Conservation (phyloP, 2,329 filamentous ascomycete genomes). For the Pseudogymnoascus destructans region DNA sequence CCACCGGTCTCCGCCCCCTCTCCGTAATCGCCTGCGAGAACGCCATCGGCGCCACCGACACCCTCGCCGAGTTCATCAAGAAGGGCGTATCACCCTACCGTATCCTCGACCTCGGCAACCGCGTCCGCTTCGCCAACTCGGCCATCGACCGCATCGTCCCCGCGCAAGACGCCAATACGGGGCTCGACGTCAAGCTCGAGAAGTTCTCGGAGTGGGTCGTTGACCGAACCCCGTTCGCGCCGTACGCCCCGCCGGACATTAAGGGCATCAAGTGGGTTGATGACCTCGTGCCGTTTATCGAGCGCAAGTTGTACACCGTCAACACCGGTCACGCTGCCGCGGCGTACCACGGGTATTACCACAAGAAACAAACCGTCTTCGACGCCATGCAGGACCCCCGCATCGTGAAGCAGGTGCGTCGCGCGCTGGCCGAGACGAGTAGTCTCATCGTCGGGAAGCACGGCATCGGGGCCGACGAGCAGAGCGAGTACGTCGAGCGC, state of each 20-base stretch:
- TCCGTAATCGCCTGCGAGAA: constrained; percentile 98
- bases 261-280: constrained; percentile 88
- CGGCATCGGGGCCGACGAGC: constrained; percentile 58
- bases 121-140: constrained; percentile 89
- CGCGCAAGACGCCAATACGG: constrained; percentile 65
- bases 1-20: constrained; percentile 50
- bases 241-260: constrained; percentile 57
- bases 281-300: constrained; percentile 86
- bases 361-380: constrained; percentile 75
- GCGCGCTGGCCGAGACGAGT: constrained; percentile 74
- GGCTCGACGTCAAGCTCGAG: constrained; percentile 87
- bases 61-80: constrained; percentile 70
- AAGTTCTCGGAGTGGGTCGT: constrained; percentile 99
- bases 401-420: constrained; percentile 68
- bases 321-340: constrained; percentile 96
- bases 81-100: constrained; percentile 57
- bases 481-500: constrained; percentile 77
- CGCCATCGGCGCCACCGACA: constrained; percentile 86
- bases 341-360: constrained; percentile 86
- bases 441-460: constrained; percentile 79
- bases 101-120: constrained; percentile 53
- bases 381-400: constrained; percentile 72
- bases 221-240: constrained; percentile 71
- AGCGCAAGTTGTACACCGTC: constrained; percentile 98
- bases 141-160: constrained; percentile 98